Conservation (phyloP, 176 grass and related monocot genomes). For the Triticum aestivum region IWGSC_CS_RefSeq_v2.1 NC_057807.1:230309968-230310467, state of each 20-base stretch:
- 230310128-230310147: not conserved
- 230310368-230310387: conserved; percentile 58
- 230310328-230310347: conserved; percentile 39
- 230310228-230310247: not conserved
- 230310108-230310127: conserved; percentile 13
- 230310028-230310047: not conserved
- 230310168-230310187: not conserved
- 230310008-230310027: not conserved
- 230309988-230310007: not conserved
- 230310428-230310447: conserved; percentile 45
- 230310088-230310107: not conserved
- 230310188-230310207: not conserved
- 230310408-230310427: conserved; percentile 53
- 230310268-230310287: conserved; percentile 53
- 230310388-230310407: conserved; percentile 74
- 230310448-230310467: conserved; percentile 57
- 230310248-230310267: conserved; percentile 67
- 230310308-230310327: not conserved
- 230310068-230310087: not conserved
- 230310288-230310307: conserved; percentile 19
- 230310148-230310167: not conserved
- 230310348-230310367: conserved; percentile 60
- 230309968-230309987: no score
- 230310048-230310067: not conserved
- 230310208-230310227: not conserved